Percentiles rank a stretch among this genome's conserved stretches.
Conservation (phyloP, 176 grass and related monocot genomes). For the Carex kokanica region DNA sequence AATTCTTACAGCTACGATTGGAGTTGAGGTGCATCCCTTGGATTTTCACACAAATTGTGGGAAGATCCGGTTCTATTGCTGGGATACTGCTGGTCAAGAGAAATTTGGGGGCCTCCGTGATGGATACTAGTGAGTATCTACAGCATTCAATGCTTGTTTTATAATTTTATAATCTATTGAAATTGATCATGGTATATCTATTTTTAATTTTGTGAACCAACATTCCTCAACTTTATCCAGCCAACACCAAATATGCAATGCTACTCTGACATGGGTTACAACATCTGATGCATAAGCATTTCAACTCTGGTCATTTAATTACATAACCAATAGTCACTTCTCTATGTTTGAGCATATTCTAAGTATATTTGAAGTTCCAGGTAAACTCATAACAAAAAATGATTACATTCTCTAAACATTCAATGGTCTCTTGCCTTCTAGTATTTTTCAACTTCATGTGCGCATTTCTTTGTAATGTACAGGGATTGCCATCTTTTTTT, state of each 20-base stretch:
- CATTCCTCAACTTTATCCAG: neutral
- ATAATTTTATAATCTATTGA: neutral
- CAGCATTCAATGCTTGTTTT: neutral
- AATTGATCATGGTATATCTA: neutral
- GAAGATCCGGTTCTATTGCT: slow-evolving; percentile 33
- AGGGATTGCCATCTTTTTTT: neutral
- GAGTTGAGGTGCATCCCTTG: slow-evolving; percentile 42
- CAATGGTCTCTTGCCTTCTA: neutral
- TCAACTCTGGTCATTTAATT: neutral
- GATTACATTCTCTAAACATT: neutral
- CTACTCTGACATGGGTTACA: neutral
- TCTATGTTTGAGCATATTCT: neutral
- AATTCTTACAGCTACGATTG: slow-evolving; percentile 32
- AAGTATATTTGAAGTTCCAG: neutral
- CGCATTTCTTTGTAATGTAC: neutral
- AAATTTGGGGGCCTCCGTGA: slow-evolving; percentile 39
- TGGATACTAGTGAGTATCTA: slow-evolving; percentile 36
- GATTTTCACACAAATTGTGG: slow-evolving; percentile 36
- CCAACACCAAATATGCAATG: neutral
- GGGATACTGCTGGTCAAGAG: slow-evolving; percentile 43
- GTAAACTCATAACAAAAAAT: neutral
- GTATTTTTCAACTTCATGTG: neutral
- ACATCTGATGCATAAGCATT: neutral
- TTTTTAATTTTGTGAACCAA: neutral
- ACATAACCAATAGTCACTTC: neutral